A percentile compares a stretch with the other conserved stretches of the same genome.
These are phyloP conservation scores for Dorcoceras hygrometricum DNA, from an alignment of 257 asterid genomes.

Conservation along the genomic window DNA sequence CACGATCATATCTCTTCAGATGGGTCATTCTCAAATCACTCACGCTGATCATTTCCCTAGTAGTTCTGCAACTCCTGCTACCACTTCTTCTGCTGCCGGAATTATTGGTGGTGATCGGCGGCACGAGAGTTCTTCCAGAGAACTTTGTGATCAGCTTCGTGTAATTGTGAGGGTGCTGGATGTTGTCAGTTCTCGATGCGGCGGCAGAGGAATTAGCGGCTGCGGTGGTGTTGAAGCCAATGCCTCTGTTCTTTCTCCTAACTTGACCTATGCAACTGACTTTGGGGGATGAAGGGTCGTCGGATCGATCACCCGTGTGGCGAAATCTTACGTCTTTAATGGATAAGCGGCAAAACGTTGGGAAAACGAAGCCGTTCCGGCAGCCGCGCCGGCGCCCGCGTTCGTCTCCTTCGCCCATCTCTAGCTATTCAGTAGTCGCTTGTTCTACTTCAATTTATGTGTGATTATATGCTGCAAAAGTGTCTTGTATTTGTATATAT, in stretches of 20 bases:
- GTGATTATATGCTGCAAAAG: background rate
- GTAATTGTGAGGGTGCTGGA: slow-evolving; percentile 33
- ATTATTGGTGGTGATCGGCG: slow-evolving; percentile 13
- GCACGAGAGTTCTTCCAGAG: slow-evolving; percentile 24
- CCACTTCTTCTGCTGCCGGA: slow-evolving; percentile 20
- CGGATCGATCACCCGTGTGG: slow-evolving; percentile 23
- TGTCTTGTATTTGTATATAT: background rate
- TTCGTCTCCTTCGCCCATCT: slow-evolving; percentile 40
- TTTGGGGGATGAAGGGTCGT: slow-evolving; percentile 74
- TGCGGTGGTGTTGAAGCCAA: slow-evolving; percentile 39
- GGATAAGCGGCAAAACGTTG: slow-evolving; percentile 65
- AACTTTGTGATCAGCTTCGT: slow-evolving; percentile 28
- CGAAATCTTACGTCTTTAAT: slow-evolving; percentile 50
- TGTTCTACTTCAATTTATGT: background rate
- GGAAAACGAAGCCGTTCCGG: slow-evolving; percentile 49
- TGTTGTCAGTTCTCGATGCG: slow-evolving; percentile 2
- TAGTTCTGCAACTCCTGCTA: slow-evolving; percentile 32
- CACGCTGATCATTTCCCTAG: slow-evolving; percentile 19
- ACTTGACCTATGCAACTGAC: slow-evolving; percentile 91
- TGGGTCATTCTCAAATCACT: slow-evolving; percentile 26
- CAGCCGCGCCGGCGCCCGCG: slow-evolving; percentile 31
- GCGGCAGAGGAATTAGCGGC: slow-evolving; percentile 23
- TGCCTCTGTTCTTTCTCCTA: slow-evolving; percentile 55
- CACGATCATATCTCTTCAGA: slow-evolving; percentile 9
- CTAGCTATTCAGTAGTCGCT: too few relatives aligned